phyloP scores from a whole-genome alignment of 2,329 filamentous ascomycete species.

The Colletotrichum sp. region DNA sequence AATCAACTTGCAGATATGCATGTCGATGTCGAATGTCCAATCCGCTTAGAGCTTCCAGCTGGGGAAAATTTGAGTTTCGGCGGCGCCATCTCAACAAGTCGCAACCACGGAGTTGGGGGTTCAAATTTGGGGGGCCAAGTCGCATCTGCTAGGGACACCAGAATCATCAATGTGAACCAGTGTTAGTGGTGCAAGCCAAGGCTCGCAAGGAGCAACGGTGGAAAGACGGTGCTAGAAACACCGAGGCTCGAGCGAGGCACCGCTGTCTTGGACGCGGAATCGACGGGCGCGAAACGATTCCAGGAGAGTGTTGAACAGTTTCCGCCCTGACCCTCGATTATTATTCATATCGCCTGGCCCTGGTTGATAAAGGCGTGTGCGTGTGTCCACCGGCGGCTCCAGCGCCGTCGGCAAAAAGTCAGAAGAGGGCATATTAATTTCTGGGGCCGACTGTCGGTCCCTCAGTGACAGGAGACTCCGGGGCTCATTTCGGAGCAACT shows the following conservation, averaged over 20 bases:
- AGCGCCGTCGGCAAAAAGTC: neutral
- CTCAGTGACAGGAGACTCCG: constrained; percentile 10
- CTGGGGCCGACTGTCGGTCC: constrained; percentile 17
- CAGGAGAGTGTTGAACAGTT: neutral
- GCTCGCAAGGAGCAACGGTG: neutral
- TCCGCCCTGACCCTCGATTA: neutral
- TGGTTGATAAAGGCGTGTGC: neutral
- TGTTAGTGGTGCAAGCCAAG: neutral
- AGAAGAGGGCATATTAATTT: neutral
- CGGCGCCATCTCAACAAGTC: constrained; percentile 7
- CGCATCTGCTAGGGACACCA: neutral
- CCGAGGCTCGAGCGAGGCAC: constrained; percentile 9
- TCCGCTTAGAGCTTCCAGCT: neutral
- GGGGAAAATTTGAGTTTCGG: constrained; percentile 8
- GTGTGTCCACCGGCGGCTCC: constrained; percentile 8
- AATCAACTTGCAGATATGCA: neutral
- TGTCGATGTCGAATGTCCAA: neutral
- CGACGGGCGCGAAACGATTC: neutral
- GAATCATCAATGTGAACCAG: neutral
- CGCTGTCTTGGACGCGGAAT: neutral
- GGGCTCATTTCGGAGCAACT: constrained; percentile 19
- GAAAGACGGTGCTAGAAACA: neutral
- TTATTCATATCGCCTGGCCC: neutral
- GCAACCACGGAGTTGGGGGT: neutral
- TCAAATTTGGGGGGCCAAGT: neutral